These are phyloP conservation scores for Penicillium carneum DNA, from an alignment of 2,329 filamentous ascomycete genomes.

Conservation along the genomic window DNA sequence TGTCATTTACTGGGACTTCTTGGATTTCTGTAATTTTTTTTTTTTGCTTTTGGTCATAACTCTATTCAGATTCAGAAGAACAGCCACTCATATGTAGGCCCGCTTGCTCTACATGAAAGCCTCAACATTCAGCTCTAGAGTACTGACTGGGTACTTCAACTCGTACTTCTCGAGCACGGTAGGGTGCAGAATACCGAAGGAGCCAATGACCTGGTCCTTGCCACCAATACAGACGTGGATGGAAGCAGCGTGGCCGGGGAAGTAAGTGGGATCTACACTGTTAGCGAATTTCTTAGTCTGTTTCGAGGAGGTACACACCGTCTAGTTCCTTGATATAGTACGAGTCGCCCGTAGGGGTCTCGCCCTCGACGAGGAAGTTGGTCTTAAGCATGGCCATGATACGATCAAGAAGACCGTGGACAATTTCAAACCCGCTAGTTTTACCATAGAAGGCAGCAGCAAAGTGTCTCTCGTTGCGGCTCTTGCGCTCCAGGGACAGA, in stretches of 20 bases:
- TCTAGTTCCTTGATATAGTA: constrained; percentile 97
- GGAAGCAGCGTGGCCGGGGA: constrained; percentile 85
- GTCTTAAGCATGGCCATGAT: constrained; percentile 90
- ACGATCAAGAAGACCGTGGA: constrained; percentile 91
- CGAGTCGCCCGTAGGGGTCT: constrained; percentile 65
- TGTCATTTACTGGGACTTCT: neutral
- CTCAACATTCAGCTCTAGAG: constrained; percentile 92
- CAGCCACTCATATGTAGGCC: neutral
- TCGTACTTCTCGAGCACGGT: constrained; percentile 93
- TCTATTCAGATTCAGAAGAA: constrained; percentile 6
- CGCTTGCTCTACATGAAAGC: constrained; percentile 72
- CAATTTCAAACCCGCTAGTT: constrained; percentile 90
- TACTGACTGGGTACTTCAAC: constrained; percentile 89
- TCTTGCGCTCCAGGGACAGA: constrained; percentile 77
- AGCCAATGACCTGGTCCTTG: constrained; percentile 78
- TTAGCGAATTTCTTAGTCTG: constrained; percentile 6
- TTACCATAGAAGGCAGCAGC: constrained; percentile 96
- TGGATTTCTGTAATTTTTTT: constrained; percentile 11
- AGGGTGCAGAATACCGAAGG: constrained; percentile 93
- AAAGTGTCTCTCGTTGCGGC: constrained; percentile 91
- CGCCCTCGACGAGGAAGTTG: constrained; percentile 76
- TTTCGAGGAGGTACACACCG: constrained; percentile 56
- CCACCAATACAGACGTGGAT: constrained; percentile 78
- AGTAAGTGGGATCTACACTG: constrained; percentile 79
- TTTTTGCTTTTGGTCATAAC: constrained; percentile 9